Conservation (phyloP, 202 grass and related monocot genomes). For the Hordeum pubiflorum region DNA sequence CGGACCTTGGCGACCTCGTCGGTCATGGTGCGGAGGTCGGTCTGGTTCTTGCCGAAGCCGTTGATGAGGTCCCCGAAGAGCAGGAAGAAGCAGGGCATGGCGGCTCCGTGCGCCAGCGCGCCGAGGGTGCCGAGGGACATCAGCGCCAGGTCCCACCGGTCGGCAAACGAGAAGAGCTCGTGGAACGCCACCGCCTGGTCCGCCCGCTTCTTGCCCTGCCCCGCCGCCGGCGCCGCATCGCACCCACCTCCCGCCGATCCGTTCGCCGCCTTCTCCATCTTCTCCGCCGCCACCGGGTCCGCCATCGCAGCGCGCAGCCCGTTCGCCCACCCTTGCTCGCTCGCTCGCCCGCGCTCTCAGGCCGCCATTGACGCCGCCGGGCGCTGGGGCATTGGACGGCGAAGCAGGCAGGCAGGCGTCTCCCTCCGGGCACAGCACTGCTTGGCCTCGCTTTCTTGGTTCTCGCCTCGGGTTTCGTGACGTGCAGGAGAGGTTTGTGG, state of each 20-base stretch:
- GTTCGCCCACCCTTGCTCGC: not conserved
- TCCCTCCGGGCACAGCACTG: not conserved
- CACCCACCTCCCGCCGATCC: conserved; percentile 26
- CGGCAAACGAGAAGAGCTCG: conserved; percentile 85
- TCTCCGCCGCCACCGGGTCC: conserved; percentile 32
- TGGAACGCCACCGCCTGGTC: conserved; percentile 79
- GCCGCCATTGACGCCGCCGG: conserved; percentile 11
- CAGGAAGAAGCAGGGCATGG: conserved; percentile 98
- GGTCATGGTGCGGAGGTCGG: conserved; percentile 86
- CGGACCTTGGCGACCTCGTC: conserved; percentile 96
- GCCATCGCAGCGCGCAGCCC: conserved; percentile 32
- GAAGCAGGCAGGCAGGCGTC: not conserved
- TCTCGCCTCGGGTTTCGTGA: conserved; percentile 39
- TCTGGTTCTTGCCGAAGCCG: conserved; percentile 99
- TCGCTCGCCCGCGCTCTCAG: conserved; percentile 10
- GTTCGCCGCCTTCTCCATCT: conserved; percentile 25
- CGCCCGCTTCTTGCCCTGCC: conserved; percentile 67
- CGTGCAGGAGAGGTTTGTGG: conserved; percentile 32
- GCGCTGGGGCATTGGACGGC: conserved; percentile 18
- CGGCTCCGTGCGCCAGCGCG: conserved; percentile 80
- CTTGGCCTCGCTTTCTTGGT: conserved; percentile 23
- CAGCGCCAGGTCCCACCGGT: conserved; percentile 71
- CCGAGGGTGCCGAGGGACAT: conserved; percentile 74
- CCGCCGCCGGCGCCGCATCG: conserved; percentile 33
- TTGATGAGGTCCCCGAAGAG: conserved; percentile 97